Evolutionary conservation across 139 green algal genomes (phyloP).

Genomic region (Deuterostichococcus epilithicus): DNA sequence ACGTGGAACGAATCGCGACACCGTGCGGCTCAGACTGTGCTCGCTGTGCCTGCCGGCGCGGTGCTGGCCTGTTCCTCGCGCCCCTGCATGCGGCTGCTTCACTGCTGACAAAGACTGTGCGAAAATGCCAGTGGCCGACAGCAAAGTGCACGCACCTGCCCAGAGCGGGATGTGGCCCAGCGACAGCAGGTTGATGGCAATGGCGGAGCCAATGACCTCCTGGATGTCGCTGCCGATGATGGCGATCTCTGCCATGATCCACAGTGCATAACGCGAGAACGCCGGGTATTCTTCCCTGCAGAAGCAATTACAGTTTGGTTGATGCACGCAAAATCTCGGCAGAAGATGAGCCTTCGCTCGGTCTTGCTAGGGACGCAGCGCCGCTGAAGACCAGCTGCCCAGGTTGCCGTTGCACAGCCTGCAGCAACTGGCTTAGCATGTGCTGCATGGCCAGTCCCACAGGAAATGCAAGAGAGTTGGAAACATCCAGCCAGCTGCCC

Average conservation of each 20-base stretch:
- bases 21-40: too few species aligned
- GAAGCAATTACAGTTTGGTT: too few species aligned
- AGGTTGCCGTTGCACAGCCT: background rate
- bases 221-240: constrained; percentile 87
- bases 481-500: background rate
- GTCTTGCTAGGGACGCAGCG: background rate
- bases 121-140: too few species aligned
- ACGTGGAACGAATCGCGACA: too few species aligned
- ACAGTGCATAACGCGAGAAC: constrained; percentile 49
- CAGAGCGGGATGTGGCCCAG: constrained; percentile 61
- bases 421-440: too few species aligned
- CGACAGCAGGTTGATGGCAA: constrained; percentile 74
- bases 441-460: too few species aligned
- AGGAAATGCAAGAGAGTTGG: background rate
- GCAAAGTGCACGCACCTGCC: constrained; percentile 12
- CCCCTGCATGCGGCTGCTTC: too few species aligned
- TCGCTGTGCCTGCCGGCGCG: too few species aligned
- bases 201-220: constrained; percentile 76
- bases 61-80: too few species aligned
- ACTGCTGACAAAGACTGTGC: too few species aligned
- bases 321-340: too few species aligned
- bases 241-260: constrained; percentile 82
- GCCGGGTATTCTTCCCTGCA: constrained; percentile 37
- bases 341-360: background rate
- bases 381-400: too few species aligned